Evolutionary conservation across 257 asterid species (phyloP), one percentile per base, ranked within the genome.

Genomic region (Solanum paucissectum): DNA sequence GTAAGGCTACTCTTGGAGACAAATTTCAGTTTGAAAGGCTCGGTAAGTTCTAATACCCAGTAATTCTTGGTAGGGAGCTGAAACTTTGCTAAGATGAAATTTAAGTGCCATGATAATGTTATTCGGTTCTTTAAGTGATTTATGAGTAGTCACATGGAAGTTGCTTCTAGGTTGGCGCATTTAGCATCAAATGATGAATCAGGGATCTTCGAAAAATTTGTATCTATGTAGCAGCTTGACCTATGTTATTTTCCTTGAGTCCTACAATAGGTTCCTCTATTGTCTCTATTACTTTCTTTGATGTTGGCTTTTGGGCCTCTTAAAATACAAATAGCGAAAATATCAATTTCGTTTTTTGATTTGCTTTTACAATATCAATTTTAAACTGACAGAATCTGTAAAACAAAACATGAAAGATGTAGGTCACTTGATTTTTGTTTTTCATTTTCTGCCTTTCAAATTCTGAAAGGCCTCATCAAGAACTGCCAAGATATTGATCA

Each of bases 1-100:
- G 90, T 82, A 81, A 75, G 88, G 95, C 97, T 82, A 90, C 89
- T n/a, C 86, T 92, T 66, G 99, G 99, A 82, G 99, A 95, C 89
- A 90, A 40, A 55, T 97, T 95, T 91, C 99, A 96, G 95, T 95
- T 97, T 82, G 99, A 96, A 93, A 89, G 99, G 91, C 95, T 96
- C 38, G 99, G 99, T 97, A 91, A 83, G 91, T 89, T 91, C 58
- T 81, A 27, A 36, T 52, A 33, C 77, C 76, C 38, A 11, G 16
- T 60, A 75, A 58, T 66, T 33, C 52, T 52, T 83, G 32, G 34
- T 55, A 55, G 71, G 71, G 74, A 83, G 5, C 86, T 32, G 58
- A 83, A 36, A 52, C 18, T 34, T 83, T 29, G 14, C 49, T 32
- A 9, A 83, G 23, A 36, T 49, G 46, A 52, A 32, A 83, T 12